Conservation (phyloP, 1,284 basidiomycete genomes). For the Apiotrichum akiyoshidainum region DNA sequence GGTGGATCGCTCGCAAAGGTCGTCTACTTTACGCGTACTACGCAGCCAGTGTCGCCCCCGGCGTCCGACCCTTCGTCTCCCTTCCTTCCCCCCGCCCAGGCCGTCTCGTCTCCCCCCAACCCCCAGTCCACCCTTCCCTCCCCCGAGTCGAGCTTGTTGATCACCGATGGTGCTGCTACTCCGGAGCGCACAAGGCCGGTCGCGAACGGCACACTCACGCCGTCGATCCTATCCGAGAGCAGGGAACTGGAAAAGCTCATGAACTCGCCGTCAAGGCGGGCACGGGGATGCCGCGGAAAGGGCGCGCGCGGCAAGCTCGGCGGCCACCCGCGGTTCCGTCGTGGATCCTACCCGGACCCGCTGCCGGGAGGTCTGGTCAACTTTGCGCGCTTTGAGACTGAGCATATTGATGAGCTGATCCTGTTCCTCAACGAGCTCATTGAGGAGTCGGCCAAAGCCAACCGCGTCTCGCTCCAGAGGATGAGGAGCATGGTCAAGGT, state of each 20-base stretch:
- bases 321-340: constrained; percentile 64
- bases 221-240: constrained; percentile 53
- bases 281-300: constrained; percentile 45
- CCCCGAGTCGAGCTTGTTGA: constrained; percentile 25
- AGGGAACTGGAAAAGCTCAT: constrained; percentile 8
- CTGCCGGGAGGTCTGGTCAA: constrained; percentile 96
- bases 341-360: constrained; percentile 65
- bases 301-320: constrained; percentile 23
- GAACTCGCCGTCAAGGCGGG: constrained; percentile 28
- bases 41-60: constrained; percentile 49
- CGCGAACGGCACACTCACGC: constrained; percentile 74
- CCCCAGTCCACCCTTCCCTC: constrained; percentile 26
- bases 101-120: constrained; percentile 29
- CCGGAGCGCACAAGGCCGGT: constrained; percentile 50
- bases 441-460: constrained; percentile 77
- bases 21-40: constrained; percentile 93
- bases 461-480: constrained; percentile 80
- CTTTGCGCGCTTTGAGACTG: constrained; percentile 96
- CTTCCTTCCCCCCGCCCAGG: constrained; percentile 39
- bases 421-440: constrained; percentile 86
- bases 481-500: constrained; percentile 95
- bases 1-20: constrained; percentile 97
- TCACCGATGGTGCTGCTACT: constrained; percentile 20
- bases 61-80: constrained; percentile 40
- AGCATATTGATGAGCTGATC: constrained; percentile 80